Evolutionary conservation across 1,284 basidiomycete species (phyloP), one percentile per base, ranked within the genome.

Genomic region (Ceratobasidium sp.): DNA sequence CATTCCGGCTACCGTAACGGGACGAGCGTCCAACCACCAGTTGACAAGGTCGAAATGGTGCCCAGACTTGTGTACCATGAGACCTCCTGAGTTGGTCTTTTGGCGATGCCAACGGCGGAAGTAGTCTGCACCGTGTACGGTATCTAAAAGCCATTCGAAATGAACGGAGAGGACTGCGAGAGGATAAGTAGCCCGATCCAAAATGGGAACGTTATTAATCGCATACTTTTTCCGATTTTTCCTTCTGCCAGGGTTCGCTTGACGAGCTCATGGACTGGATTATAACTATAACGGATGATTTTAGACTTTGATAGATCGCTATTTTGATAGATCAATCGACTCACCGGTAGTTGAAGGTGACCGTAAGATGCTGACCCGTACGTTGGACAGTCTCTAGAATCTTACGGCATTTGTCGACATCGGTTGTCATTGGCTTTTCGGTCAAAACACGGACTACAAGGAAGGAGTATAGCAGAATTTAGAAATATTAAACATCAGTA

Each of bases 381-480:
- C 83, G 81, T 60, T 85, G 79, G 11, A 87, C 86, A 0, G 87
- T 83, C 29, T 85, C 82, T 36, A 88, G 80, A 69, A 88, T 88
- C 6, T 80, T 78, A 47, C 85, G 82, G 77, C 85, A 86, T 76
- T 87, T 88, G 47, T 84, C 85, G 19, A 85, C 82, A 76, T 87
- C 84, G 24, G 87, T 88, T 0, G 87, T 87, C 86, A 89, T 87
- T 0, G 87, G 87, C 79, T 88, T 88, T 80, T 89, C 87, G 9
- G 87, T 87, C 47, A 89, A 77, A 6, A 88, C 87, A 27, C 81
- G 79, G 15, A 86, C 84, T 84, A 59, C 17, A 24, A 36, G 11
- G 36, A 15, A 3, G 76, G 33, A 8, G 36, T 77, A n/a, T n/a
- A 41, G 11, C 2, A 73, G 64, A 41, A 41, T 5, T 65, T 45